Base-by-base conservation (phyloP, 164 flowering plant genomes). In the Annona squamosa region DNA sequence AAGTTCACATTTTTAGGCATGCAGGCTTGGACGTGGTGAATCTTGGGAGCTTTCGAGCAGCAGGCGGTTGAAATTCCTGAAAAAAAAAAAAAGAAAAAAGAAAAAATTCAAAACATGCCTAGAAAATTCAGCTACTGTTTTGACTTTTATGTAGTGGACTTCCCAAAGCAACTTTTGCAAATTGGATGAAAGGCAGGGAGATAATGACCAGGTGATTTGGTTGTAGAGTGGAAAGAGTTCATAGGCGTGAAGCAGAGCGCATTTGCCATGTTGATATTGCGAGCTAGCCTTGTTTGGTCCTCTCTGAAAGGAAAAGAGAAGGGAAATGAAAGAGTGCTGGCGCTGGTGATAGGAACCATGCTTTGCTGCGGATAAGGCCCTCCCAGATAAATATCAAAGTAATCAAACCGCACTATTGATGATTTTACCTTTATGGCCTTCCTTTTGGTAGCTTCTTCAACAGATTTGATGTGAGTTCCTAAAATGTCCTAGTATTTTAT, bases 171-270 rank as follows among this genome's bases (percentile, higher is more conserved):
- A 44, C 43, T 37, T 61, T 4, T 19, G 46, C 3, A 63, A 42
- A 12, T 2, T 37, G 10, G 48, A 48, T 67, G 75, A 64, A 67
- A 73, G 71, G 6, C 42, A 63, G 69, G 43, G 69, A 61, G 73
- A 61, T 59, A 68, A 52, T 47, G 74, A 89, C 93, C 89, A 72
- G 87, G 84, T 26, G 37, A 17, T 78, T 79, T 87, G 76, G 48
- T 71, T 5, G 83, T 70, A 72, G 84, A 18, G 1, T 75, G 79
- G 67, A 77, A 71, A 75, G 89, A 77, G 67, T 74, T 80, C 10
- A 79, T 46, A 63, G 86, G 78, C 16, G 85, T 59, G 76, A 80
- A 80, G 75, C 82, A 84, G 0, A 87, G 67, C 72, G 89, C 74
- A 68, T 72, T 83, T 3, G 88, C 83, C 93, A 87, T 89, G 77